A percentile compares a stretch with the other conserved stretches of the same genome.
Conservation (phyloP, 768 basidiomycete genomes). For the Cystobasidium tubakii region DNA sequence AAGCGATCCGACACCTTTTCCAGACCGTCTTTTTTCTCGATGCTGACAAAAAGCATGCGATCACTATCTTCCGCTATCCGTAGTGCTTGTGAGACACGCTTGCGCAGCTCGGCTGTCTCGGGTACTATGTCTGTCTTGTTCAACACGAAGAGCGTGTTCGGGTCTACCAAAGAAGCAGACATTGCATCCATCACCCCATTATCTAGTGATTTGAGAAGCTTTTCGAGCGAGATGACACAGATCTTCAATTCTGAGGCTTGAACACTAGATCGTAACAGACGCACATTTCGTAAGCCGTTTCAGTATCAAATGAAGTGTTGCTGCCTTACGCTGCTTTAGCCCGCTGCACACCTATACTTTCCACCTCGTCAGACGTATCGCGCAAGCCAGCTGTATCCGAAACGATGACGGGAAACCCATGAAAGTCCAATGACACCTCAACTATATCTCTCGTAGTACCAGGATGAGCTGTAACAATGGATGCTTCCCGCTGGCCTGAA, state of each 20-base stretch:
- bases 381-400: constrained; percentile 83
- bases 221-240: constrained; percentile 72
- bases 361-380: constrained; percentile 63
- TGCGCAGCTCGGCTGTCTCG: not conserved
- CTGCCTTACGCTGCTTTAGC: constrained; percentile 62
- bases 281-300: too few species aligned
- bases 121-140: constrained; percentile 67
- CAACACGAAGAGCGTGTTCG: constrained; percentile 63
- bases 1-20: not conserved
- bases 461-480: constrained; percentile 78
- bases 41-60: constrained; percentile 15
- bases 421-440: constrained; percentile 78
- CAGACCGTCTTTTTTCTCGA: not conserved
- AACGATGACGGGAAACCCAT: constrained; percentile 71
- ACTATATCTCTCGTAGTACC: constrained; percentile 86
- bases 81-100: not conserved
- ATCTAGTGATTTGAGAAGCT: constrained; percentile 45
- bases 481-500: constrained; percentile 74
- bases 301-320: too few species aligned
- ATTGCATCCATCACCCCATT: constrained; percentile 42
- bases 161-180: constrained; percentile 55
- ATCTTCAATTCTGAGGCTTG: constrained; percentile 64
- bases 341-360: constrained; percentile 72
- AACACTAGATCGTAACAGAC: constrained; percentile 54
- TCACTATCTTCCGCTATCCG: not conserved